Evolutionary conservation across 2,329 filamentous ascomycete species (phyloP), one percentile per base, ranked within the genome.

Genomic region (Diaporthe velutina): DNA sequence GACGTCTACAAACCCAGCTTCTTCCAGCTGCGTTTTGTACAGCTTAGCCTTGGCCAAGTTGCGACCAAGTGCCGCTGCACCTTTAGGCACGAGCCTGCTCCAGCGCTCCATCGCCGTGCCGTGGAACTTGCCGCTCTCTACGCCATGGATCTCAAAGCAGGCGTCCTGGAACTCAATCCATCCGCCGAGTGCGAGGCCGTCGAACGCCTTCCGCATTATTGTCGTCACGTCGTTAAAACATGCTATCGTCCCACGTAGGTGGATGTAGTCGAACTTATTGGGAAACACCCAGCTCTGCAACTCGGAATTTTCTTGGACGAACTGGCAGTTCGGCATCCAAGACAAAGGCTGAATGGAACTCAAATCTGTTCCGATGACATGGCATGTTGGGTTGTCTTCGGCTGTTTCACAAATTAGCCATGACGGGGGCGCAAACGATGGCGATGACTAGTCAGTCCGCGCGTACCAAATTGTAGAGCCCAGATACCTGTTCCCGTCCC

Each of bases 281-380:
- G 67, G 67, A 25, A 55, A 70, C 7, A 70, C 7, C 67, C 67
- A 70, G 13, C 42, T 35, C 2, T 57, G 25, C 1, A 42, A n/a
- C 52, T 70, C 67, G 0, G 67, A 71, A 6, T 58, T 71, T 12
- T 71, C 67, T 33, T 57, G 67, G 33, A 71, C 30, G 33, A 71
- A 71, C n/a, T 45, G 67, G 25, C 67, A 71, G 12, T 71, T 71
- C 5, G 68, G 52, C 68, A 58, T 58, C 68, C 68, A 71, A 17
- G 68, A 38, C 25, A 71, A 33, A 6, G 68, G 68, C 4, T 60
- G 52, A 19, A 71, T 71, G 10, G 42, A 58, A 35, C 52, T 71
- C 28, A 60, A 35, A 10, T 71, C 68, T 3, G 68, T 71, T 28
- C 68, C 40, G 38, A 71, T 50, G 35, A 71, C 52, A 30, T 50